These are phyloP conservation scores for Colletotrichum lindemuthianum DNA, from an alignment of 2,329 filamentous ascomycete species.

Conservation along the genomic window DNA sequence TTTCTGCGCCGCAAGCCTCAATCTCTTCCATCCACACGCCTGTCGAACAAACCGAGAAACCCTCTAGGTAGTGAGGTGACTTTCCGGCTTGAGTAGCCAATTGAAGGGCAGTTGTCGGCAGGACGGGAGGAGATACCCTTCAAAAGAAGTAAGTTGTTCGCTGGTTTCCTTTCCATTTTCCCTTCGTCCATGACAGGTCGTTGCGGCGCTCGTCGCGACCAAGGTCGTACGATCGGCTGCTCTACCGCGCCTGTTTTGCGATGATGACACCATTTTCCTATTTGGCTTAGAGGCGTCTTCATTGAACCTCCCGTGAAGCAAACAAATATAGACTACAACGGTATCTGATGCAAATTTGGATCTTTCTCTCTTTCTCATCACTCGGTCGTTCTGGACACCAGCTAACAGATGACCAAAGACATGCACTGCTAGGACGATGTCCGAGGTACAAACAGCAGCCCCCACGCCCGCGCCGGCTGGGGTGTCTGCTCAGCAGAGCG, in stretches of 20 bases:
- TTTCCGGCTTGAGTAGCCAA: conserved; percentile 36
- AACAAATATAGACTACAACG: conserved; percentile 91
- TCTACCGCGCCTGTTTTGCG: conserved; percentile 41
- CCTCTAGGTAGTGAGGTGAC: conserved; percentile 30
- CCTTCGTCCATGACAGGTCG: conserved; percentile 20
- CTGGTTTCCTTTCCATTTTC: conserved; percentile 10
- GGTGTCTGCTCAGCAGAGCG: conserved; percentile 34
- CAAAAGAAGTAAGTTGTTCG: conserved; percentile 38
- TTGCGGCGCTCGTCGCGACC: conserved; percentile 3
- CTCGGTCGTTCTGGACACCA: background rate
- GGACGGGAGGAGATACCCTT: conserved; percentile 37
- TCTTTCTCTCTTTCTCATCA: conserved; percentile 27
- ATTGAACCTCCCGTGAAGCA: conserved; percentile 68
- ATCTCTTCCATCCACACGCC: conserved; percentile 33
- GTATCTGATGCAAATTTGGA: conserved; percentile 78
- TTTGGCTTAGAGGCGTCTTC: conserved; percentile 69
- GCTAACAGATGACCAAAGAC: conserved; percentile 46
- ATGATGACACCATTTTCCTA: conserved; percentile 69
- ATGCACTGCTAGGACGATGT: conserved; percentile 58
- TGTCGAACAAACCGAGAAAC: conserved; percentile 30
- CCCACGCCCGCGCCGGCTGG: conserved; percentile 23
- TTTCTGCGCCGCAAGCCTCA: conserved; percentile 24
- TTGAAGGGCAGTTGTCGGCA: conserved; percentile 35
- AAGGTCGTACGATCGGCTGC: conserved; percentile 11
- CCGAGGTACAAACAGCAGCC: conserved; percentile 46